phyloP scores from a whole-genome alignment of 2,329 filamentous ascomycete genomes.

The Pezicula radicicola region DNA sequence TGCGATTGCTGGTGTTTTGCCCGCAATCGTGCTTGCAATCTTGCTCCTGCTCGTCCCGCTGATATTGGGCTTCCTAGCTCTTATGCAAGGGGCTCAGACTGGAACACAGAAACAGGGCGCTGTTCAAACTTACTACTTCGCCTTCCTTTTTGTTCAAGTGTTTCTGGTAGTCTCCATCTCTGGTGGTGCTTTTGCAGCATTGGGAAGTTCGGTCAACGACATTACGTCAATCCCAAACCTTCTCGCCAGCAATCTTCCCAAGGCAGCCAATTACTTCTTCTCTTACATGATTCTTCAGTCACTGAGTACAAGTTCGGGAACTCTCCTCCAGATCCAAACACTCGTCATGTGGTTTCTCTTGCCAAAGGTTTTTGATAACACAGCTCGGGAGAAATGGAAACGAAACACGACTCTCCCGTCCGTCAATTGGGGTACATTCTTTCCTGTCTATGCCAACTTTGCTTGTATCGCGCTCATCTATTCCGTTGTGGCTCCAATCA shows the following conservation, averaged over 20 bases:
- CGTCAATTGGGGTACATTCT: conserved; percentile 89
- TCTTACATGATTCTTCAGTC: conserved; percentile 97
- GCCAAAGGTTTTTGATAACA: conserved; percentile 79
- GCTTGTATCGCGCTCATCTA: conserved; percentile 91
- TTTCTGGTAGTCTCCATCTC: conserved; percentile 91
- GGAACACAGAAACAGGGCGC: conserved; percentile 74
- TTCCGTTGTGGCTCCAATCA: conserved; percentile 82
- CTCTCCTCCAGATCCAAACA: conserved; percentile 77
- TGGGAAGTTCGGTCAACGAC: conserved; percentile 44
- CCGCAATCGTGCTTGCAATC: conserved; percentile 71
- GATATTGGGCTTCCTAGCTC: conserved; percentile 70
- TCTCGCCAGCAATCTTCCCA: conserved; percentile 77
- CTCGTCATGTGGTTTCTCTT: conserved; percentile 80
- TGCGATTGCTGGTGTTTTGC: conserved; percentile 79
- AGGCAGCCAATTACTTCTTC: conserved; percentile 94
- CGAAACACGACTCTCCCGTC: conserved; percentile 75
- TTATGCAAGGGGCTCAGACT: conserved; percentile 77
- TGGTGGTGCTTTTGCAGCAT: conserved; percentile 65
- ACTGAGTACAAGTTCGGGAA: conserved; percentile 85
- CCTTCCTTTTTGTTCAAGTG: conserved; percentile 90
- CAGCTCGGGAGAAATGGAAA: conserved; percentile 76
- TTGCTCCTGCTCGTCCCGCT: conserved; percentile 80
- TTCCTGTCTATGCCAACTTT: conserved; percentile 95
- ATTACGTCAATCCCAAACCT: conserved; percentile 66
- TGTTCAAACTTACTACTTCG: conserved; percentile 92